Conservation (phyloP, 2,329 filamentous ascomycete genomes). For the Fusarium sp. region DNA sequence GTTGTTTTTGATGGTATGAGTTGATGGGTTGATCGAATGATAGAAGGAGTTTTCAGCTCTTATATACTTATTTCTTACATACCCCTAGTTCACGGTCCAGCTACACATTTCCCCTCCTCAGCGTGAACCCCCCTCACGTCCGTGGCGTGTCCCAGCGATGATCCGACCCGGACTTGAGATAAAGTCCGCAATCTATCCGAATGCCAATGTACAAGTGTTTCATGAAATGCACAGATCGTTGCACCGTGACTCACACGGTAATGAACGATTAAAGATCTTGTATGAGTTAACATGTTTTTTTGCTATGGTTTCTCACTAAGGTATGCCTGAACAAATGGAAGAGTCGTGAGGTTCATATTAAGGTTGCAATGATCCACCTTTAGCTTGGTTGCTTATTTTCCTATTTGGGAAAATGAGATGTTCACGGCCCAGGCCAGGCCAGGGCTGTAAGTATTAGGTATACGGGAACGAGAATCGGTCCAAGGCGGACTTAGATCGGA, state of each 20-base stretch:
- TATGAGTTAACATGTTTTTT: not conserved
- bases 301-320: not conserved
- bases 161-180: slow-evolving; percentile 12
- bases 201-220: not conserved
- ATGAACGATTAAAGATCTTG: not conserved
- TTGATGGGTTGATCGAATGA: not conserved
- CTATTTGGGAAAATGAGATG: slow-evolving; percentile 1
- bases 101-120: slow-evolving; percentile 4
- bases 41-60: not conserved
- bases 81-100: slow-evolving; percentile 17
- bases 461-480: not conserved
- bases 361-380: not conserved
- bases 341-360: not conserved
- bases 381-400: slow-evolving; percentile 1
- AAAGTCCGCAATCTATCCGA: slow-evolving; percentile 15
- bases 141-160: not conserved
- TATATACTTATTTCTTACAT: slow-evolving; percentile 7
- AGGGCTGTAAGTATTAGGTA: not conserved
- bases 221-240: not conserved
- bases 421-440: not conserved
- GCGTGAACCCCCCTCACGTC: slow-evolving; percentile 17
- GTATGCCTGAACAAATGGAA: not conserved
- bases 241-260: not conserved
- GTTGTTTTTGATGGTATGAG: not conserved
- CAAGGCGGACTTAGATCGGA: not conserved